Evolutionary conservation across 75 land plant species (phyloP), one percentile per base, ranked within the genome.

Genomic region (Picea glauca): DNA sequence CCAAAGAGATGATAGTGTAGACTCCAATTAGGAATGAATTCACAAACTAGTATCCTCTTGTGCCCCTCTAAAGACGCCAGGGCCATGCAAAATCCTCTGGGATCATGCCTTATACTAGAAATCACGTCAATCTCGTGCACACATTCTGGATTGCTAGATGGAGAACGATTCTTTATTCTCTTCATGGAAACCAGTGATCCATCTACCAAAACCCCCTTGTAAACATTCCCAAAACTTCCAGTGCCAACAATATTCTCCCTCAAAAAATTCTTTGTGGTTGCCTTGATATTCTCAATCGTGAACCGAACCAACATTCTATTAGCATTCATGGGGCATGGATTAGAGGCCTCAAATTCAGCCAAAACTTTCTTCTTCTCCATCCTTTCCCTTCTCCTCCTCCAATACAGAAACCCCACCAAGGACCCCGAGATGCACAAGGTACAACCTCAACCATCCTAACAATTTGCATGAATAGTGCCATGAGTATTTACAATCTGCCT

Each of bases 41-140:
- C 98, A 78, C 87, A 89, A 9, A 92, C 90, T 32, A 94, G 92
- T 46, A 94, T 87, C 80, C 95, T 90, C 89, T 94, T 93, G 77
- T 92, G 89, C 21, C 98, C 93, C 63, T 86, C 93, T 3, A 82
- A 32, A 6, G 72, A 80, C 26, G 85, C 86, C 4, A 85, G 91
- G 30, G 85, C 92, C 12, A 79, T 86, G 85, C 98, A 94, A 73
- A 90, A 94, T 3, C 98, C 93, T 72, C 82, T 79, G 76, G 91
- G 46, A 56, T 83, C 89, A 81, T 94, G 98, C 43, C 90, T 77
- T 2, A 94, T 89, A 54, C 90, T 91, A 3, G 92, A 85, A n/a
- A 92, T 93, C 32, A 93, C 89, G 76, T 94, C 91, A 5, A 94
- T 93, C 73, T 94, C 98, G 62, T 94, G 94, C 4, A 85, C 81